Percentiles rank a stretch among this genome's conserved stretches.
Evolutionary conservation across 768 basidiomycete species (phyloP).

Genomic region (Postia placenta): DNA sequence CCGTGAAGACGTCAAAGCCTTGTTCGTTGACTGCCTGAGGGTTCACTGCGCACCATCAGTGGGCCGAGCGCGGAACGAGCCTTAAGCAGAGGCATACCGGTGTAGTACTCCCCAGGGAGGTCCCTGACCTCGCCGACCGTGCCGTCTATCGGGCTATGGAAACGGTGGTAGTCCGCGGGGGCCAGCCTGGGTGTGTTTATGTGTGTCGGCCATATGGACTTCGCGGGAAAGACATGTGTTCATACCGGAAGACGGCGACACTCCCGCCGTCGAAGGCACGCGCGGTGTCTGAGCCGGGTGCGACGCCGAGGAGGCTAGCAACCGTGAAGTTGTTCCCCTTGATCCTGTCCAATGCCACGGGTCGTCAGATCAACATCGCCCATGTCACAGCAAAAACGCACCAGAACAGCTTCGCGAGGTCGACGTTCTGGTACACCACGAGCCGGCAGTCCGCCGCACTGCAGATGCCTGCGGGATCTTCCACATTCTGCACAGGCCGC

Average conservation of each 20-base stretch:
- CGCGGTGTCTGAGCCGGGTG: slow-evolving; percentile 35
- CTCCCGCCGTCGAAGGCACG: slow-evolving; percentile 37
- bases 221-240: not conserved
- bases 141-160: slow-evolving; percentile 65
- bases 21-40: slow-evolving; percentile 71
- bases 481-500: slow-evolving; percentile 52
- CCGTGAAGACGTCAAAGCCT: slow-evolving; percentile 59
- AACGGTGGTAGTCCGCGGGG: slow-evolving; percentile 78
- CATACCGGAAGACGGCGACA: slow-evolving; percentile 56
- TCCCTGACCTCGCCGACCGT: slow-evolving; percentile 38
- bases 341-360: slow-evolving; percentile 33
- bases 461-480: slow-evolving; percentile 47
- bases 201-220: not conserved
- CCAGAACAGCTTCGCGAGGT: slow-evolving; percentile 66
- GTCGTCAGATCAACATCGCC: not conserved
- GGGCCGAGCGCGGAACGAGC: not conserved
- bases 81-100: slow-evolving; percentile 31
- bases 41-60: slow-evolving; percentile 42
- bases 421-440: slow-evolving; percentile 57
- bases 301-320: slow-evolving; percentile 46
- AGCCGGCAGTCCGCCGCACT: slow-evolving; percentile 71
- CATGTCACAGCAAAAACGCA: slow-evolving; percentile 25
- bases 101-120: slow-evolving; percentile 55
- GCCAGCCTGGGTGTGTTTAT: slow-evolving; percentile 44
- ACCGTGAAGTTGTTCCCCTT: slow-evolving; percentile 72